Evolutionary conservation across 495 filamentous ascomycete species (phyloP).

Genomic region (Penicillium psychrofluorescens): DNA sequence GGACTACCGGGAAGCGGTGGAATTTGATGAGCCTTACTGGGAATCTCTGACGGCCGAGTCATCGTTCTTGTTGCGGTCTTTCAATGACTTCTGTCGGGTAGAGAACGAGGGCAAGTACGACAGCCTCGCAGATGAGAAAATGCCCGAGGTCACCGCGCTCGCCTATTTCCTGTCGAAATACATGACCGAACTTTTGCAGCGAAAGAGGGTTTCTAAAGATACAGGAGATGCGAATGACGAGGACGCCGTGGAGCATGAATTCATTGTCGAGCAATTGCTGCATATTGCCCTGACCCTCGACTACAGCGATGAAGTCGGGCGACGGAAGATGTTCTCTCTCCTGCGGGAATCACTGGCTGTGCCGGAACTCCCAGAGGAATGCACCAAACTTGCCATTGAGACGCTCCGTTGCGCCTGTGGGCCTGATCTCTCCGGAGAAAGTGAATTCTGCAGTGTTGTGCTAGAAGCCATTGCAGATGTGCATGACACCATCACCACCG

Average conservation of each 20-base stretch:
- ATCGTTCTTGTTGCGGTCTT: constrained; percentile 79
- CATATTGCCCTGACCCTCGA: constrained; percentile 88
- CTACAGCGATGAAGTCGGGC: constrained; percentile 90
- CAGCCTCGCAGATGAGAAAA: constrained; percentile 74
- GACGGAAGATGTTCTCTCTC: constrained; percentile 89
- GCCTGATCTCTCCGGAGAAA: constrained; percentile 68
- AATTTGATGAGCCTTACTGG: constrained; percentile 84
- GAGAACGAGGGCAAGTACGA: constrained; percentile 66
- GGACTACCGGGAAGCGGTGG: constrained; percentile 76
- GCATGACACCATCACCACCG: constrained; percentile 75
- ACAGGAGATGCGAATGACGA: constrained; percentile 64
- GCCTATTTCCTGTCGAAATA: constrained; percentile 77
- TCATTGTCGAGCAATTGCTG: constrained; percentile 89
- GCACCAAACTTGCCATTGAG: constrained; percentile 80
- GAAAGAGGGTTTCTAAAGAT: constrained; percentile 48
- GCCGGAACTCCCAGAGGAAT: constrained; percentile 83
- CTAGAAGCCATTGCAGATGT: constrained; percentile 93
- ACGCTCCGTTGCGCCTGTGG: constrained; percentile 77
- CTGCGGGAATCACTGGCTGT: constrained; percentile 78
- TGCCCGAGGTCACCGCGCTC: constrained; percentile 88
- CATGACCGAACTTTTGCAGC: constrained; percentile 65
- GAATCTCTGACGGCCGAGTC: constrained; percentile 77
- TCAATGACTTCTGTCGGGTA: constrained; percentile 83
- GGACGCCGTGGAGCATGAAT: constrained; percentile 78
- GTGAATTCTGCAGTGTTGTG: constrained; percentile 88